A percentile compares a stretch with the other conserved stretches of the same genome.
Conservation (phyloP, 2,329 filamentous ascomycete species). For the Ophiocordyceps sinensis region DNA sequence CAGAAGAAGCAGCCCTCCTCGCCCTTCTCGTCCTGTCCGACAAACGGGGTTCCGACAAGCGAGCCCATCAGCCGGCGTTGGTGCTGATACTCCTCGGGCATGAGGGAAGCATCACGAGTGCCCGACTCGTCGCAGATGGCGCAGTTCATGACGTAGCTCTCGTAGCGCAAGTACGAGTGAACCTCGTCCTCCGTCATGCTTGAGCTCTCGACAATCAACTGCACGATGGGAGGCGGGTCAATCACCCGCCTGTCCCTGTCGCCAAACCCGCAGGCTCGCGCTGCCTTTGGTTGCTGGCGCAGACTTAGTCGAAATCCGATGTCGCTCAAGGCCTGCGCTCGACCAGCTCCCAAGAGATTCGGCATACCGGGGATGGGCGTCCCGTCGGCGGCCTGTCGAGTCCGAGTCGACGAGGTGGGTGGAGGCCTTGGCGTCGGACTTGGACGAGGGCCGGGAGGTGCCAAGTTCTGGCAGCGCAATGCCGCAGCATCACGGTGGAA, state of each 20-base stretch:
- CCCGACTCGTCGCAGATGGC: slow-evolving; percentile 60
- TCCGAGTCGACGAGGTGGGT: too few relatives aligned
- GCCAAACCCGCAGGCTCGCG: slow-evolving; percentile 69
- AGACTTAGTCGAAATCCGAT: slow-evolving; percentile 27
- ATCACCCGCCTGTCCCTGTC: slow-evolving; percentile 71
- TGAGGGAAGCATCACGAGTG: slow-evolving; percentile 51
- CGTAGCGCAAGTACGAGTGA: slow-evolving; percentile 36
- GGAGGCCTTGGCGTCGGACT: neutral
- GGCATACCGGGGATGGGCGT: slow-evolving; percentile 7
- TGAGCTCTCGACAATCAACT: slow-evolving; percentile 51
- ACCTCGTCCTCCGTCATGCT: slow-evolving; percentile 39
- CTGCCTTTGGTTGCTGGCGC: slow-evolving; percentile 65
- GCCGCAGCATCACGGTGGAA: neutral
- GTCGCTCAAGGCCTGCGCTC: slow-evolving; percentile 7
- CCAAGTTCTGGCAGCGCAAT: neutral
- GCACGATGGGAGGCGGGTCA: slow-evolving; percentile 70
- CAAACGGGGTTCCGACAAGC: slow-evolving; percentile 61
- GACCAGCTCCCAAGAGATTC: slow-evolving; percentile 11
- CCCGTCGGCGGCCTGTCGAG: neutral
- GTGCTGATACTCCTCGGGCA: slow-evolving; percentile 57
- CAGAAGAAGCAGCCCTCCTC: slow-evolving; percentile 72
- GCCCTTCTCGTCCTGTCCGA: slow-evolving; percentile 59
- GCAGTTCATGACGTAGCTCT: slow-evolving; percentile 60
- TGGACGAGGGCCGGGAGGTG: neutral
- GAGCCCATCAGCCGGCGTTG: slow-evolving; percentile 70